Evolutionary conservation across 2,329 filamentous ascomycete species (phyloP).

Genomic region (Epichloe baconii): DNA sequence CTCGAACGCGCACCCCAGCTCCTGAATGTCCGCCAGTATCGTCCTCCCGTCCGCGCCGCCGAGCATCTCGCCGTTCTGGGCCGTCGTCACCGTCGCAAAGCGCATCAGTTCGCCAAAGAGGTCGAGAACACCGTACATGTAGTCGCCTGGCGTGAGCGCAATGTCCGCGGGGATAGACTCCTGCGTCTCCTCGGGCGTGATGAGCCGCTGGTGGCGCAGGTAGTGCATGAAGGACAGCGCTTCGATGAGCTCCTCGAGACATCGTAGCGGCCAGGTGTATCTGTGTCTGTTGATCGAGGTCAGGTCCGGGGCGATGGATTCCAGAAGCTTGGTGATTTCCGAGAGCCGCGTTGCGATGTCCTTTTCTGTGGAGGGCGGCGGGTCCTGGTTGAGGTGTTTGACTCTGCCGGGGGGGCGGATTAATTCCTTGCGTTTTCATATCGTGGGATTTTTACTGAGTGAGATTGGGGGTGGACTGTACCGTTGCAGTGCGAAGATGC

Average conservation of each 20-base stretch:
- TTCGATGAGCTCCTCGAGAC: constrained; percentile 90
- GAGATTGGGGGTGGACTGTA: constrained; percentile 8
- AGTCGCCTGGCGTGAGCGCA: constrained; percentile 65
- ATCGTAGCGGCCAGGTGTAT: constrained; percentile 68
- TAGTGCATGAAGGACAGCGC: constrained; percentile 84
- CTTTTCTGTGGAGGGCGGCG: constrained; percentile 56
- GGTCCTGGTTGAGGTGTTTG: constrained; percentile 44
- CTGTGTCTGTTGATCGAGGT: constrained; percentile 69
- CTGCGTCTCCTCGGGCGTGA: constrained; percentile 51
- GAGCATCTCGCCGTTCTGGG: constrained; percentile 47
- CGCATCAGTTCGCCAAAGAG: constrained; percentile 94
- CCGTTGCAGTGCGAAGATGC: constrained; percentile 28
- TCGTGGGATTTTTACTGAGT: background rate
- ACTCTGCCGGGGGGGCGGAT: constrained; percentile 32
- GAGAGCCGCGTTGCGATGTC: constrained; percentile 57
- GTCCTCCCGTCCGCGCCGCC: constrained; percentile 33
- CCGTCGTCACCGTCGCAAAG: constrained; percentile 81
- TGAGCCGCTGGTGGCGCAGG: constrained; percentile 60
- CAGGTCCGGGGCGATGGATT: constrained; percentile 57
- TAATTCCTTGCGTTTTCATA: background rate
- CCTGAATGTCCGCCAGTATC: constrained; percentile 70
- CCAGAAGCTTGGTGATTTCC: constrained; percentile 59
- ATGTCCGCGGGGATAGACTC: constrained; percentile 39
- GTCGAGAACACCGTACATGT: constrained; percentile 83
- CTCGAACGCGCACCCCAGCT: constrained; percentile 65